Evolutionary conservation across 164 flowering plant genomes (phyloP).

Genomic region (Annona squamosa): DNA sequence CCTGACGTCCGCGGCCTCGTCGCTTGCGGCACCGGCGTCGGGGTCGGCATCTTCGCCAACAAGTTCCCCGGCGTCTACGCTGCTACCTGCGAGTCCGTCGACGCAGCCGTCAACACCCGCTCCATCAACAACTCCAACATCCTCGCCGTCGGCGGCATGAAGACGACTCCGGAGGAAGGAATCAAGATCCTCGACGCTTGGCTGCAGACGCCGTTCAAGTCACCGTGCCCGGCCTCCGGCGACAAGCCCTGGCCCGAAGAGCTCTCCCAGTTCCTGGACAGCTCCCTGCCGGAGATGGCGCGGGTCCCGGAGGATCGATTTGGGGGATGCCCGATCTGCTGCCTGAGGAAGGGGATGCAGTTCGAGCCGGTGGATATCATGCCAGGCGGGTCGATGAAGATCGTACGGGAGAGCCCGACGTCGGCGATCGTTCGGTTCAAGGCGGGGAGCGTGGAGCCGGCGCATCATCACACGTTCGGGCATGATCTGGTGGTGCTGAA

Average conservation of each 20-base stretch:
- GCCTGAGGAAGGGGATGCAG: slow-evolving; percentile 44
- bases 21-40: slow-evolving; percentile 92
- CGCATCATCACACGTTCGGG: slow-evolving; percentile 87
- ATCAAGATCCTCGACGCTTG: slow-evolving; percentile 53
- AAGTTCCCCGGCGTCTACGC: slow-evolving; percentile 85
- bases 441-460: slow-evolving; percentile 93
- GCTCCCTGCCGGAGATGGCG: slow-evolving; percentile 56
- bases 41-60: slow-evolving; percentile 91
- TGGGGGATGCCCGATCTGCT: slow-evolving; percentile 46
- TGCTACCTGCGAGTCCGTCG: slow-evolving; percentile 56
- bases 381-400: slow-evolving; percentile 88
- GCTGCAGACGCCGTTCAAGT: slow-evolving; percentile 75
- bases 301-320: slow-evolving; percentile 21
- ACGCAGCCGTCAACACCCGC: slow-evolving; percentile 65
- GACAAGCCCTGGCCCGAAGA: slow-evolving; percentile 61
- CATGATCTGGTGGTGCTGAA: slow-evolving; percentile 79
- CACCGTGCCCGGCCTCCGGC: slow-evolving; percentile 81
- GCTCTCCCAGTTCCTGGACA: slow-evolving; percentile 42
- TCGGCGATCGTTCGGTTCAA: slow-evolving; percentile 76
- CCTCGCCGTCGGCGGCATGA: slow-evolving; percentile 75
- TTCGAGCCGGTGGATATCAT: slow-evolving; percentile 55
- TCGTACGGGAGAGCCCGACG: slow-evolving; percentile 75
- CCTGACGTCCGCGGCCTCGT: slow-evolving; percentile 68
- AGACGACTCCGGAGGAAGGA: slow-evolving; percentile 52
- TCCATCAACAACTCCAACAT: slow-evolving; percentile 92